Conservation (phyloP, 352 stramenopile genomes). For the Pythium insidiosum region DNA sequence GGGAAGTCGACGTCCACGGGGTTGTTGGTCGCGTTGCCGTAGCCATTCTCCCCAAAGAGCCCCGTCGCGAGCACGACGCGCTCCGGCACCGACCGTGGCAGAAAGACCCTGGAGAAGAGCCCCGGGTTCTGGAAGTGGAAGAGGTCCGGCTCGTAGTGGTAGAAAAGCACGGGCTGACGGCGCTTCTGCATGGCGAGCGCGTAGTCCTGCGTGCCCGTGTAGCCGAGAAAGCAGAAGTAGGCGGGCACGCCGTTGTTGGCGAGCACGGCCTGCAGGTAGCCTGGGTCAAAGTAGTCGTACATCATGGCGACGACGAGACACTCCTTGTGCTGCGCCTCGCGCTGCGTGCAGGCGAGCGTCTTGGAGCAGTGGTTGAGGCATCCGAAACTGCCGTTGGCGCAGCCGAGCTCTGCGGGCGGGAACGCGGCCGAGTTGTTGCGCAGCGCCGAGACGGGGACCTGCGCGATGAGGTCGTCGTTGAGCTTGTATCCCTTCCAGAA, state of each 20-base stretch:
- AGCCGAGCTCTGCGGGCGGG: slow-evolving; percentile 18
- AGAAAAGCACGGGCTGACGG: slow-evolving; percentile 31
- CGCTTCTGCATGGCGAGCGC: slow-evolving; percentile 18
- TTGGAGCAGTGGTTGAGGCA: slow-evolving; percentile 40
- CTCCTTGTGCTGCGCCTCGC: slow-evolving; percentile 17
- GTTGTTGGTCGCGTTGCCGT: slow-evolving; percentile 32
- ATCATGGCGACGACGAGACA: slow-evolving; percentile 48
- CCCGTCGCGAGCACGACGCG: slow-evolving; percentile 21
- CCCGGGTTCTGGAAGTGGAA: slow-evolving; percentile 30
- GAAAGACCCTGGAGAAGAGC: slow-evolving; percentile 31
- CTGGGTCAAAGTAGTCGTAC: slow-evolving; percentile 28
- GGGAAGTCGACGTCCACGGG: slow-evolving; percentile 36
- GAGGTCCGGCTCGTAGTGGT: slow-evolving; percentile 40
- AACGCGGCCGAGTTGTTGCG: slow-evolving; percentile 21
- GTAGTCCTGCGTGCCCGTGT: slow-evolving; percentile 24
- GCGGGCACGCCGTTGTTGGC: slow-evolving; percentile 39
- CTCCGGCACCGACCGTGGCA: slow-evolving; percentile 23
- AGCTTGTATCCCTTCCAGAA: slow-evolving; percentile 46
- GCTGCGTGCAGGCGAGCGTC: slow-evolving; percentile 29
- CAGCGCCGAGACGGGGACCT: slow-evolving; percentile 16
- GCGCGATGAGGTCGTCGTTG: slow-evolving; percentile 25
- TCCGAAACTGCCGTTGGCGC: slow-evolving; percentile 22
- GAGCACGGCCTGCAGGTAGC: slow-evolving; percentile 34
- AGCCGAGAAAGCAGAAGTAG: slow-evolving; percentile 61
- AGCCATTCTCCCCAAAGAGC: slow-evolving; percentile 40